Evolutionary conservation across 345 rosid genomes (phyloP).

Genomic region (Abelmoschus esculentus): DNA sequence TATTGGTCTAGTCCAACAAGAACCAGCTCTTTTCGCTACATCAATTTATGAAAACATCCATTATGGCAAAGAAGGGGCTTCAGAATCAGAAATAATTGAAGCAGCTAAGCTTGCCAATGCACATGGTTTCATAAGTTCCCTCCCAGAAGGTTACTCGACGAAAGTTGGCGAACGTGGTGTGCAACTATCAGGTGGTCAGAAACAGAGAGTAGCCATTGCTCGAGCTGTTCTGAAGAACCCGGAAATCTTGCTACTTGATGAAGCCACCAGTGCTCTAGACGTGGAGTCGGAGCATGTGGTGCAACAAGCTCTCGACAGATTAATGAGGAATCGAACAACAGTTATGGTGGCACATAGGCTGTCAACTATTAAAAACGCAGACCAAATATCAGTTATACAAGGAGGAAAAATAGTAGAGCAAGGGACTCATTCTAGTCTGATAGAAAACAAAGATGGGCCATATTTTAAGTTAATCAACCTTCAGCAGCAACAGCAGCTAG

Average conservation of each 20-base stretch:
- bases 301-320: constrained; percentile 83
- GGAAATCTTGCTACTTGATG: constrained; percentile 74
- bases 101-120: constrained; percentile 86
- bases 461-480: constrained; percentile 73
- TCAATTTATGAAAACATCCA: constrained; percentile 80
- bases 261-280: constrained; percentile 89
- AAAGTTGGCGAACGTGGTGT: constrained; percentile 87
- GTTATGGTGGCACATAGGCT: constrained; percentile 90
- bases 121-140: constrained; percentile 69
- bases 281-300: constrained; percentile 78
- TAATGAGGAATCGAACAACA: constrained; percentile 77
- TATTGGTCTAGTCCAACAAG: constrained; percentile 88
- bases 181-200: constrained; percentile 88
- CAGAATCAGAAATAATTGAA: constrained; percentile 68
- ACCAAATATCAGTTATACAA: constrained; percentile 69
- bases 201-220: constrained; percentile 87
- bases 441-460: constrained; percentile 62
- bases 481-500: constrained; percentile 54
- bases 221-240: constrained; percentile 89
- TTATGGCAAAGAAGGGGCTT: constrained; percentile 77
- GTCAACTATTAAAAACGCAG: constrained; percentile 77
- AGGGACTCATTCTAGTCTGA: constrained; percentile 68
- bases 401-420: constrained; percentile 71
- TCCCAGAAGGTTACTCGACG: constrained; percentile 86
- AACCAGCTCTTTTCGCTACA: constrained; percentile 85